Percentiles rank a stretch among this genome's conserved stretches.
phyloP scores from a whole-genome alignment of 2,329 filamentous ascomycete genomes.

The Apiospora rasikravindrae region DNA sequence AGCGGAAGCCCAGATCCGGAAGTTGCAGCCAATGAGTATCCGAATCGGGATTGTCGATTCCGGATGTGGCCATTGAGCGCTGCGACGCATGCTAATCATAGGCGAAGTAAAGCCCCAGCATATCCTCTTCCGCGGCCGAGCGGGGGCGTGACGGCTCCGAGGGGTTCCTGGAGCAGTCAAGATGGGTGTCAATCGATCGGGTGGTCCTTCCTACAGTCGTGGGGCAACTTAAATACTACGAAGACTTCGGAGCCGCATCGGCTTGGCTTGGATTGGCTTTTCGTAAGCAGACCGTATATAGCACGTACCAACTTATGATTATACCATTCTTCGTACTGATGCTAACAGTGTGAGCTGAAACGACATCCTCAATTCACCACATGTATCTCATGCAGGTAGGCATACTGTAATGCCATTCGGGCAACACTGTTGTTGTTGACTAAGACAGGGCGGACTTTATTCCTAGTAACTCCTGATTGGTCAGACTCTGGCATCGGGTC shows the following conservation, averaged over 20 bases:
- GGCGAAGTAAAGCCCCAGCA: background rate
- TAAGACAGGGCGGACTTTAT: constrained; percentile 5
- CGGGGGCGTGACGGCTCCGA: background rate
- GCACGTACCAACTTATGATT: background rate
- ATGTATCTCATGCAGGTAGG: too few species aligned
- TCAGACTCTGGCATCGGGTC: background rate
- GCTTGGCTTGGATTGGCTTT: background rate
- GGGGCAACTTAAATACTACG: background rate
- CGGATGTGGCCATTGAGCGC: background rate
- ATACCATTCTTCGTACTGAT: background rate
- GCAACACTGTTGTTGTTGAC: background rate
- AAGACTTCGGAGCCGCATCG: background rate
- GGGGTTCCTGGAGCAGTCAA: background rate
- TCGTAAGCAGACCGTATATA: background rate
- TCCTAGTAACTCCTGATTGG: background rate
- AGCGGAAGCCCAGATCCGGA: background rate
- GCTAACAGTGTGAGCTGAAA: background rate
- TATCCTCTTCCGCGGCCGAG: background rate
- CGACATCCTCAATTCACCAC: background rate
- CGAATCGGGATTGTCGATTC: background rate
- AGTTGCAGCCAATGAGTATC: background rate
- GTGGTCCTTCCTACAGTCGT: background rate
- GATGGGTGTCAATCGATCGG: background rate
- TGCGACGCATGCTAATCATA: background rate
- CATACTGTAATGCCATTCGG: background rate